Conservation (phyloP, 257 asterid genomes). For the Mentha longifolia region DNA sequence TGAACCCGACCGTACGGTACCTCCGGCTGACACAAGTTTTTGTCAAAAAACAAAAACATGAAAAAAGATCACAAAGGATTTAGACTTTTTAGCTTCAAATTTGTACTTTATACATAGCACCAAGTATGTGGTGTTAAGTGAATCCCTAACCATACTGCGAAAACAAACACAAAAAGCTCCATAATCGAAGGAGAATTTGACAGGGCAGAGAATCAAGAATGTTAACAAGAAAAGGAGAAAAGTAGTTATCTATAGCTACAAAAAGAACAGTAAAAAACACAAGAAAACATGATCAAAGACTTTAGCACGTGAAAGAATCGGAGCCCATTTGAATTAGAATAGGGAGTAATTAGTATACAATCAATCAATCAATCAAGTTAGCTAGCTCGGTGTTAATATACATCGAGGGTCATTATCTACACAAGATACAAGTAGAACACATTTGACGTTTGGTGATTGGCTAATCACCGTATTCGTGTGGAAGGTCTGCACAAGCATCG, state of each 20-base stretch:
- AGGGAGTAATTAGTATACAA: constrained; percentile 21
- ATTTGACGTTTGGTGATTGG: not conserved
- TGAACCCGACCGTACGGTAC: no score
- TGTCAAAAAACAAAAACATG: no score
- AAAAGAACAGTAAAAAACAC: constrained; percentile 25
- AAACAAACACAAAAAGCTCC: not conserved
- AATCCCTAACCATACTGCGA: not conserved
- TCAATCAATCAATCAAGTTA: constrained; percentile 12
- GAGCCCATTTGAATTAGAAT: constrained; percentile 29
- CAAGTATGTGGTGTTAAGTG: not conserved
- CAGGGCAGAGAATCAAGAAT: no score
- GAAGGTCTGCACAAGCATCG: not conserved
- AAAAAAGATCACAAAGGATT: not conserved
- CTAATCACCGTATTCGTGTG: constrained; percentile 16
- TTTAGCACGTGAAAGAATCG: constrained; percentile 16
- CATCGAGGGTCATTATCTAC: constrained; percentile 28
- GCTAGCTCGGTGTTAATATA: constrained; percentile 20
- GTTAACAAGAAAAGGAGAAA: not conserved
- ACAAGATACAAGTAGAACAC: constrained; percentile 18
- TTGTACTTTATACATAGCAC: not conserved
- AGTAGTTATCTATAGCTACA: not conserved
- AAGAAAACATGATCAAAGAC: constrained; percentile 30
- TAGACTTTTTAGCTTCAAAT: not conserved
- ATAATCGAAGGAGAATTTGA: not conserved
- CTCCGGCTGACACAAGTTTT: no score